These are phyloP conservation scores for Candida anglica DNA, from an alignment of 805 yeast species.

Conservation along the genomic window DNA sequence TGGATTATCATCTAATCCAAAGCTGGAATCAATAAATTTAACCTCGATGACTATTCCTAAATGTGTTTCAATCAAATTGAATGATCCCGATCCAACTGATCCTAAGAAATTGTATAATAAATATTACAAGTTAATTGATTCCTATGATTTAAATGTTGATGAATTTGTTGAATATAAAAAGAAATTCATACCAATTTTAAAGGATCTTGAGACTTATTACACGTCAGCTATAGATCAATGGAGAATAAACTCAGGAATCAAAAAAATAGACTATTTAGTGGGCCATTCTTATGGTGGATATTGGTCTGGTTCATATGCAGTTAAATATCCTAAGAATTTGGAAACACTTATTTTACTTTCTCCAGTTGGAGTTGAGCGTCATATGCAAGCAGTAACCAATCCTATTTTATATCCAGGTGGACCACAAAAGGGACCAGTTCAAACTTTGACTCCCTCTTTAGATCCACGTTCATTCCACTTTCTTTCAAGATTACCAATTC, in stretches of 20 bases:
- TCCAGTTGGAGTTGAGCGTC: conserved; percentile 78
- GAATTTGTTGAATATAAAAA: conserved; percentile 27
- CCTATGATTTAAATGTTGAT: conserved; percentile 22
- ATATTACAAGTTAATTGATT: conserved; percentile 37
- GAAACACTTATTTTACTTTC: conserved; percentile 57
- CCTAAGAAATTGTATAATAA: conserved; percentile 29
- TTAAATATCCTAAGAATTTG: conserved; percentile 53
- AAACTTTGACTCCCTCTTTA: conserved; percentile 29
- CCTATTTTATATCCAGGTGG: conserved; percentile 15
- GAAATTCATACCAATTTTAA: conserved; percentile 34
- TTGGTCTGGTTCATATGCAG: conserved; percentile 59
- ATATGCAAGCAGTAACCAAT: conserved; percentile 54
- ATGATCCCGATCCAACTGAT: conserved; percentile 23
- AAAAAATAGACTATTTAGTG: conserved; percentile 53
- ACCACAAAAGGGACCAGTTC: conserved; percentile 2
- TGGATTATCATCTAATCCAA: conserved; percentile 51
- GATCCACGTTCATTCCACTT: conserved; percentile 44
- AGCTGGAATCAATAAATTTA: conserved; percentile 1
- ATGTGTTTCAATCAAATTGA: conserved; percentile 20
- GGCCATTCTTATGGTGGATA: conserved; percentile 85
- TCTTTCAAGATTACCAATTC: conserved; percentile 43
- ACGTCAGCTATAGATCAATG: conserved; percentile 60
- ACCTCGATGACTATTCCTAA: conserved; percentile 10
- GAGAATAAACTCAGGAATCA: conserved; percentile 48
- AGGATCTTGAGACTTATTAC: conserved; percentile 52